Percentiles rank a stretch among this genome's conserved stretches.
Evolutionary conservation across 2,329 filamentous ascomycete species (phyloP).

Genomic region (Cercospora sp.): DNA sequence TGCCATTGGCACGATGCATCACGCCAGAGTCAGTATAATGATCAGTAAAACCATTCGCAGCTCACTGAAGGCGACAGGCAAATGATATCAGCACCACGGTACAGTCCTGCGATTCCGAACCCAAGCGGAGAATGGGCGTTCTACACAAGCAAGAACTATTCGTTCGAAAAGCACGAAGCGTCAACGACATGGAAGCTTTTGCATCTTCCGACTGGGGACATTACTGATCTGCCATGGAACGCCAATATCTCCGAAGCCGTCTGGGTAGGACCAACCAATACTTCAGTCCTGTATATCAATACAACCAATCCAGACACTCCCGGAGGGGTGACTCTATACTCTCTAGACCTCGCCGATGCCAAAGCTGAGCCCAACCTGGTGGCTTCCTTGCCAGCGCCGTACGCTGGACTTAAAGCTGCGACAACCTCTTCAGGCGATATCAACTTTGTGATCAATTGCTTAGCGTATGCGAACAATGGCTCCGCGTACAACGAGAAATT

Average conservation of each 20-base stretch:
- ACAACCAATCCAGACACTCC: constrained; percentile 29
- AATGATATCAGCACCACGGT: constrained; percentile 34
- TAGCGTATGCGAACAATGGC: constrained; percentile 35
- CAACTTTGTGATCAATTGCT: constrained; percentile 32
- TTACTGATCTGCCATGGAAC: constrained; percentile 28
- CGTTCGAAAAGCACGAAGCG: constrained; percentile 29
- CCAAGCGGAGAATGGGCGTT: constrained; percentile 39
- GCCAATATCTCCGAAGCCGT: constrained; percentile 31
- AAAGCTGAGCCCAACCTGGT: constrained; percentile 33
- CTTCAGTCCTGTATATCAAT: constrained; percentile 36
- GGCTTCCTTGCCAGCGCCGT: constrained; percentile 37
- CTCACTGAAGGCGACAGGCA: constrained; percentile 25
- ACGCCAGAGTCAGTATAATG: constrained; percentile 21
- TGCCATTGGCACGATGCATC: constrained; percentile 17
- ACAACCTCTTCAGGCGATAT: constrained; percentile 33
- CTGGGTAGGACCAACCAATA: constrained; percentile 39
- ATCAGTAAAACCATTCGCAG: background rate
- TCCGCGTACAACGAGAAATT: constrained; percentile 53
- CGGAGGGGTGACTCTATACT: constrained; percentile 43
- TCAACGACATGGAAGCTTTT: constrained; percentile 31
- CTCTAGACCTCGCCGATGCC: constrained; percentile 38
- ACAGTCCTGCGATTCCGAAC: constrained; percentile 28
- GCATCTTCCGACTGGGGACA: constrained; percentile 27
- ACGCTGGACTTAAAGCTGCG: constrained; percentile 43
- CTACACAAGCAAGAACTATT: constrained; percentile 30